Base-by-base conservation (phyloP, 2,329 filamentous ascomycete genomes). In the Furcasterigmium furcatum region DNA sequence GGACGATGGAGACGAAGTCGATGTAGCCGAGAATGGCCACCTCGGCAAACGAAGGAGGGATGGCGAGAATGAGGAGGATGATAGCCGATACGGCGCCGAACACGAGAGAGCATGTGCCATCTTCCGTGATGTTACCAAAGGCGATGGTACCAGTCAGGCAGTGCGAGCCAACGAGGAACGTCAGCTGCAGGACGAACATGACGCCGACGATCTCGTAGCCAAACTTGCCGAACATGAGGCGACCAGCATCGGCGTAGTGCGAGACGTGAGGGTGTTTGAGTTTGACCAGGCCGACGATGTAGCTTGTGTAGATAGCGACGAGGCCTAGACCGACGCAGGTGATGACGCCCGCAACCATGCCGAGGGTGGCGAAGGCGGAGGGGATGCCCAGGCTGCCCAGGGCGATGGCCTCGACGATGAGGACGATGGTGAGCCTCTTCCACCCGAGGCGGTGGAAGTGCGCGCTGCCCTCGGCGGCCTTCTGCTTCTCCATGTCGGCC, bases 121-220 rank as follows among this genome's bases (percentile, higher is more conserved):
- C 74, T 4, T 77, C 62, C 5, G 82, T 82, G 43, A 88, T 70
- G 42, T 74, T 80, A 54, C 82, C 82, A 63, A 88, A 78, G 53
- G 84, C 84, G 55, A 88, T 84, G 25, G 76, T 77, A 52, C 87
- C 87, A 0, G 84, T 87, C 50, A 88, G 67, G 43, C 86, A 72
- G 64, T 90, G 87, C n/a, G 83, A 85, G 27, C 78, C 82, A 64
- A 85, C 82, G 54, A 87, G 76, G 65, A 89, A 87, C 45, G 85
- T 66, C 32, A 88, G 69, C 62, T 87, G 80, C 16, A 88, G 63
- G 9, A 77, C 67, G 54, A 85, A 83, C 51, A 77, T 82, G 51
- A 70, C 63, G 20, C 82, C 82, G 38, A 87, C 67, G 25, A 88
- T 52, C 59, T 86, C 80, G 50, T 81, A 77, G 2, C 82, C 83